These are phyloP conservation scores for Neodidymelliopsis sp. DNA, from an alignment of 2,329 filamentous ascomycete genomes.

Conservation along the genomic window DNA sequence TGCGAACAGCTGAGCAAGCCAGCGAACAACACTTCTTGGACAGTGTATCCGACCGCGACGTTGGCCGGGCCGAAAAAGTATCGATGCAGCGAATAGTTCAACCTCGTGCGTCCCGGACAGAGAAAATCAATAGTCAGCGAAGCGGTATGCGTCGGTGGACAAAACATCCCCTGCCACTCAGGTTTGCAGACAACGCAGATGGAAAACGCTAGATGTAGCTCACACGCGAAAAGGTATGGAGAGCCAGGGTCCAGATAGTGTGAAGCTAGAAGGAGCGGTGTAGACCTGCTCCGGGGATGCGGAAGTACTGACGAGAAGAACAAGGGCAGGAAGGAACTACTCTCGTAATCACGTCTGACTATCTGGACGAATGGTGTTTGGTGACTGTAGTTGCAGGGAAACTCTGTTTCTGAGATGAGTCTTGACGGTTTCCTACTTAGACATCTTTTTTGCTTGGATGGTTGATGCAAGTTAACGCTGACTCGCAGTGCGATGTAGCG, in stretches of 20 bases:
- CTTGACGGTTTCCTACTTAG: too few relatives aligned
- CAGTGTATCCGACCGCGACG: neutral
- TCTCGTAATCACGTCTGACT: neutral
- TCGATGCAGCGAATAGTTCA: neutral
- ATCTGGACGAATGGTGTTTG: neutral
- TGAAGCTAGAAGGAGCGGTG: slow-evolving; percentile 29
- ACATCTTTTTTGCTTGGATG: neutral
- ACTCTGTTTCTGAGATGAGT: neutral
- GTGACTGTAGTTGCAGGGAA: neutral
- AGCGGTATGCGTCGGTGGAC: neutral
- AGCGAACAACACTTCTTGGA: neutral
- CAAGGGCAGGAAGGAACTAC: neutral
- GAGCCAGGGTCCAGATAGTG: too few relatives aligned
- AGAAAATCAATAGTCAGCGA: slow-evolving; percentile 1
- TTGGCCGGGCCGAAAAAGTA: neutral
- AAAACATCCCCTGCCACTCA: neutral
- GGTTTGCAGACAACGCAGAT: neutral
- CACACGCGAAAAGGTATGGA: neutral
- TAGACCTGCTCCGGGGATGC: slow-evolving; percentile 30
- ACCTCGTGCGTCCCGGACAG: neutral
- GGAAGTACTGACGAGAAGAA: slow-evolving; percentile 16
- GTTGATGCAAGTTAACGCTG: neutral
- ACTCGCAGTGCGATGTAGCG: neutral
- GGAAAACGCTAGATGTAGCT: neutral
- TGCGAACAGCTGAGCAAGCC: neutral